Evolutionary conservation across 2,329 filamentous ascomycete genomes (phyloP), one percentile per base, ranked within the genome.

Genomic region (Nemania abortiva): DNA sequence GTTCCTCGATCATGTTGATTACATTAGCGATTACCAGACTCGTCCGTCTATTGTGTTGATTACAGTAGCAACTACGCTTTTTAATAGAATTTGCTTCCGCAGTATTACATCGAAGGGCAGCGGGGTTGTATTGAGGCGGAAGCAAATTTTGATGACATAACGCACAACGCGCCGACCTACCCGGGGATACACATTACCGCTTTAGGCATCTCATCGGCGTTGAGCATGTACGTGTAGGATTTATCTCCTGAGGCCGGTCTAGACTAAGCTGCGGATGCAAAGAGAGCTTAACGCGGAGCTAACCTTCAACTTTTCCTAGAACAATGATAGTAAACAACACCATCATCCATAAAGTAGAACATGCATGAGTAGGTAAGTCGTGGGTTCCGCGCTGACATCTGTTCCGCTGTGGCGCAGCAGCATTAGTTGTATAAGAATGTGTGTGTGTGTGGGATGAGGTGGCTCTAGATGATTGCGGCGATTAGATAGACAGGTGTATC

Each of bases 121-220:
- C 39, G 15, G 52, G 60, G 31, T 45, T 22, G 22, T 6, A 49
- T 27, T 27, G 27, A 10, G 31, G 50, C 27, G n/a, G n/a, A 37
- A 15, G 39, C 11, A 42, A 42, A 42, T 42, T 3, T 37, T 11
- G 34, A 37, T 37, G 34, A 37, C 34, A 37, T 37, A 37, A 37
- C 34, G 11, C 34, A 37, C 34, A 7, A 37, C 34, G 7, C 34
- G 45, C 6, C 10, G 29, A 24, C 47, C 20, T 18, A 7, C 15
- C 20, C 64, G 68, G 68, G 47, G 65, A 65, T 70, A 70, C 18
- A 37, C 7, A 62, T 65, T 70, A 63, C 68, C 56, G 52, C 52
- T 61, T 70, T 70, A 22, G 68, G 68, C 18, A 61, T 47, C 24
- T 22, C 24, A 29, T 56, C 59, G 55, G 60, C 0, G 24, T 54